phyloP scores from a whole-genome alignment of 495 filamentous ascomycete genomes.

The Hyaloscypha hepaticicola region DNA sequence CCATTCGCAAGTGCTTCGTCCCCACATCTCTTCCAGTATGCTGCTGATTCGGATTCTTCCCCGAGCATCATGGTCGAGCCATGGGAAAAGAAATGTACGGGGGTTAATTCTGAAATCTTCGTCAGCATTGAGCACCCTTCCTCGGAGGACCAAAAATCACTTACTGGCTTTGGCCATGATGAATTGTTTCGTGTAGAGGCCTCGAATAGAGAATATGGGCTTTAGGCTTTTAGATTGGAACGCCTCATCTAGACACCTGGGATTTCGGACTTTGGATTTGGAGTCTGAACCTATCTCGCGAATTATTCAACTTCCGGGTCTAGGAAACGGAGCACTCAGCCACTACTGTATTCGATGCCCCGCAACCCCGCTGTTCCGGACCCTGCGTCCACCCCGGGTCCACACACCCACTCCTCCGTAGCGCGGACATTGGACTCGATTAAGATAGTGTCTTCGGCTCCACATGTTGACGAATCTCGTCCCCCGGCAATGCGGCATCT shows the following conservation, averaged over 20 bases:
- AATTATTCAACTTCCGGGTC: no score
- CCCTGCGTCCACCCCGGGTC: not conserved
- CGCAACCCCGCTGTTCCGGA: not conserved
- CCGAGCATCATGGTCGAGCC: constrained; percentile 68
- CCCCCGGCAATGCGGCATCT: not conserved
- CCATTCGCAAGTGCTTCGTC: constrained; percentile 54
- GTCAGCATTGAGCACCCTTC: no score
- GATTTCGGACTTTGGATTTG: not conserved
- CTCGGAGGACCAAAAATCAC: no score
- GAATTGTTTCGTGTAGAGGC: no score
- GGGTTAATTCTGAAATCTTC: constrained; percentile 36
- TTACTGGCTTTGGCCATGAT: no score
- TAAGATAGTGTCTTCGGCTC: not conserved
- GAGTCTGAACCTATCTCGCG: not conserved
- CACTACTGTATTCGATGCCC: not conserved
- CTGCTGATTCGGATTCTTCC: constrained; percentile 54
- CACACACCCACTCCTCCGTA: not conserved
- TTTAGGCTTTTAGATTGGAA: no score
- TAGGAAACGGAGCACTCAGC: no score
- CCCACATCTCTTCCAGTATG: constrained; percentile 62
- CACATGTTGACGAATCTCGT: not conserved
- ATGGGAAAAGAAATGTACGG: constrained; percentile 67
- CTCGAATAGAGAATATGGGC: no score
- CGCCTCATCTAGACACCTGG: no score
- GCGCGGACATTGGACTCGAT: not conserved